These are phyloP conservation scores for Drosera capensis DNA, from an alignment of 148 eudicot genomes.

Conservation along the genomic window DNA sequence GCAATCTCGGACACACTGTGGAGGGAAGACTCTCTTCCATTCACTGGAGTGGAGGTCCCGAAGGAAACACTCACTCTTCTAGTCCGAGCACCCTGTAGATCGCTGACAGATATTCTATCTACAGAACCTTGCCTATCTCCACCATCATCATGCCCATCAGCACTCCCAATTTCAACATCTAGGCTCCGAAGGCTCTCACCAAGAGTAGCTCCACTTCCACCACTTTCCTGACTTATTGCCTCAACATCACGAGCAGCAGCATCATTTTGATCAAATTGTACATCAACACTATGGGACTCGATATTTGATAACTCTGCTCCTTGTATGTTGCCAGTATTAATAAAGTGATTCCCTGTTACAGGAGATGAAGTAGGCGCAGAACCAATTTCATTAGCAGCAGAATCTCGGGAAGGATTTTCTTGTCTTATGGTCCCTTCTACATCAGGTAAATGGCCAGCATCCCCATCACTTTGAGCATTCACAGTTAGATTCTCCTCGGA, in stretches of 20 bases:
- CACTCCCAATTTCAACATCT: conserved; percentile 98
- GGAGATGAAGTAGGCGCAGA: conserved; percentile 31
- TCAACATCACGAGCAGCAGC: conserved; percentile 65
- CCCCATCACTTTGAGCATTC: conserved; percentile 36
- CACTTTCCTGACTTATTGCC: conserved; percentile 94
- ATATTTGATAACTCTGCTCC: conserved; percentile 33
- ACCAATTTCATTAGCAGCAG: conserved; percentile 19
- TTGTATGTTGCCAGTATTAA: conserved; percentile 22
- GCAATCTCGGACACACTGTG: conserved; percentile 80
- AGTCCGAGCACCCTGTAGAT: conserved; percentile 26
- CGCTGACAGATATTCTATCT: conserved; percentile 30
- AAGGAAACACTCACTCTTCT: conserved; percentile 59
- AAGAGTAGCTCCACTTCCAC: conserved; percentile 96
- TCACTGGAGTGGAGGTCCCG: conserved; percentile 33
- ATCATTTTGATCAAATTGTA: conserved; percentile 71
- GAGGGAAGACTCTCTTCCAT: conserved; percentile 55
- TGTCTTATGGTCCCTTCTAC: conserved; percentile 26
- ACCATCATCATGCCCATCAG: conserved; percentile 98
- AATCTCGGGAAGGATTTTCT: conserved; percentile 29
- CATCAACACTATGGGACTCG: conserved; percentile 50
- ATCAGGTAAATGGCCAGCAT: conserved; percentile 27
- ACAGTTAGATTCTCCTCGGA: conserved; percentile 24
- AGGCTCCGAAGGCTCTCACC: conserved; percentile 96
- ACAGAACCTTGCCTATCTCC: conserved; percentile 72
- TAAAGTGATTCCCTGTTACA: conserved; percentile 22